These are phyloP conservation scores for Lolium rigidum DNA, from an alignment of 176 grass and related monocot species.

Conservation along the genomic window DNA sequence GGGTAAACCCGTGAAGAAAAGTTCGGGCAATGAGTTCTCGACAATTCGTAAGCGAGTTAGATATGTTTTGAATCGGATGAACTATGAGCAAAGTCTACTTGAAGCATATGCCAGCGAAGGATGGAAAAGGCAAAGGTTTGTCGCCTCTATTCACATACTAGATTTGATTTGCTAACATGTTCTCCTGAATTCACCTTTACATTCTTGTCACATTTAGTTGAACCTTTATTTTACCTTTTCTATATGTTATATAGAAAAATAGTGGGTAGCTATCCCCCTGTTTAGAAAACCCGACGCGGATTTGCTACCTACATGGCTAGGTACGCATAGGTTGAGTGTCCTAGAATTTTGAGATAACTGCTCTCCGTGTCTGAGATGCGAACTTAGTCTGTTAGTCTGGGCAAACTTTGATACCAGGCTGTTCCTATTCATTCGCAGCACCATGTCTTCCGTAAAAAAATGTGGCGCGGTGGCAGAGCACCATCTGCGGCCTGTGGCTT, in stretches of 20 bases:
- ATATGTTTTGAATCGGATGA: conserved; percentile 83
- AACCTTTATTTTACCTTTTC: neutral
- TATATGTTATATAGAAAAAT: neutral
- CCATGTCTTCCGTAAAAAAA: too few relatives aligned
- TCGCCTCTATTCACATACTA: conserved; percentile 21
- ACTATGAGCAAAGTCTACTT: conserved; percentile 84
- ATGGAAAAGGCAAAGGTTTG: conserved; percentile 89
- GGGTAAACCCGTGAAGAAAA: conserved; percentile 38
- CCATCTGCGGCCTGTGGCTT: too few relatives aligned
- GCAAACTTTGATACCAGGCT: too few relatives aligned
- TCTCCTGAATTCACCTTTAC: conserved; percentile 7
- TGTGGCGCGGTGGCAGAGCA: too few relatives aligned
- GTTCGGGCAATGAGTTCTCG: conserved; percentile 44
- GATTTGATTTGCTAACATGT: conserved; percentile 34
- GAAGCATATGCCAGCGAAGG: conserved; percentile 88
- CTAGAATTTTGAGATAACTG: too few relatives aligned
- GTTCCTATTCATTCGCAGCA: too few relatives aligned
- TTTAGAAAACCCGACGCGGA: too few relatives aligned
- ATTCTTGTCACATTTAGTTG: neutral
- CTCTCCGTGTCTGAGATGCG: too few relatives aligned
- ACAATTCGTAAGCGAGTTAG: conserved; percentile 66
- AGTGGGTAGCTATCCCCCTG: too few relatives aligned
- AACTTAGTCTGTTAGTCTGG: too few relatives aligned
- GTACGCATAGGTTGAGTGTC: too few relatives aligned
- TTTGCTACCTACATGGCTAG: too few relatives aligned